Conservation (phyloP, 306 rosid species). For the Lotus japonicus region DNA sequence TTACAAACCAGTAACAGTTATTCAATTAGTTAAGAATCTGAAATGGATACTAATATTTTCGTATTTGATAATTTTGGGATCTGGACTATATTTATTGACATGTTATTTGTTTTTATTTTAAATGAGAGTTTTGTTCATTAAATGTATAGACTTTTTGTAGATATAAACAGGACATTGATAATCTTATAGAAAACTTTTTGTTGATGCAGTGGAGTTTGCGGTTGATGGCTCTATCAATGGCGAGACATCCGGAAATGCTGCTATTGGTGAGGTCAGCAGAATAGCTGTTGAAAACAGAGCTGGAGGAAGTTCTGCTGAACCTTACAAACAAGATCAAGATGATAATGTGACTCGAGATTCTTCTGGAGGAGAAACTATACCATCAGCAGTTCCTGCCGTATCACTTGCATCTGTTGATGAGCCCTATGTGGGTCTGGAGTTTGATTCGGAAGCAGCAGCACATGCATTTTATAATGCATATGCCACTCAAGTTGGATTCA, state of each 20-base stretch:
- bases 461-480: slow-evolving; percentile 91
- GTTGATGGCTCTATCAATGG: slow-evolving; percentile 49
- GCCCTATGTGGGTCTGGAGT: slow-evolving; percentile 93
- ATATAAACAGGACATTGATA: slow-evolving; percentile 8
- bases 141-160: slow-evolving; percentile 3
- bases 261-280: slow-evolving; percentile 32
- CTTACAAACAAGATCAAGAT: slow-evolving; percentile 44
- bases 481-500: slow-evolving; percentile 71
- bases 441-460: slow-evolving; percentile 83
- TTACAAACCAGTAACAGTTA: no score
- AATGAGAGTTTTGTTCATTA: not conserved
- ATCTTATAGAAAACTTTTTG: slow-evolving; percentile 12
- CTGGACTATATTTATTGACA: no score
- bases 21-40: no score
- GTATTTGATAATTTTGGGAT: no score
- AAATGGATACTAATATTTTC: no score
- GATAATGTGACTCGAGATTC: slow-evolving; percentile 44
- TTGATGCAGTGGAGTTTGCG: slow-evolving; percentile 80
- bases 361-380: slow-evolving; percentile 39
- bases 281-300: slow-evolving; percentile 53
- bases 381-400: slow-evolving; percentile 42
- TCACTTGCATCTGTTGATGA: slow-evolving; percentile 49
- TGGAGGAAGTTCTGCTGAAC: slow-evolving; percentile 59
- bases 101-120: not conserved
- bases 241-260: slow-evolving; percentile 43